phyloP scores from a whole-genome alignment of 768 basidiomycete genomes.

The Lentinula edodes region DNA sequence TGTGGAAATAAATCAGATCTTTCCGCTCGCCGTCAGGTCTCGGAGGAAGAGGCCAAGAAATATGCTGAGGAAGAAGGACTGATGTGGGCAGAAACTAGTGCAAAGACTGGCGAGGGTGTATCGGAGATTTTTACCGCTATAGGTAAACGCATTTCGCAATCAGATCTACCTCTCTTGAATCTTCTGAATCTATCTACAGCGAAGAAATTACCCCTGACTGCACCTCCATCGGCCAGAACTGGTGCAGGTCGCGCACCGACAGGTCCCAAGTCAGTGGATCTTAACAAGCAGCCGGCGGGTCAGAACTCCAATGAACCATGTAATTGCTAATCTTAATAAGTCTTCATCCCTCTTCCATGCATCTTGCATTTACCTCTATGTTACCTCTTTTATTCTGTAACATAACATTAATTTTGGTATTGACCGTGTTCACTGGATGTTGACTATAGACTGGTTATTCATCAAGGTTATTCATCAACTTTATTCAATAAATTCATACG shows the following conservation, averaged over 20 bases:
- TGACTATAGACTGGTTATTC: slow-evolving; percentile 2
- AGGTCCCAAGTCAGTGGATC: slow-evolving; percentile 62
- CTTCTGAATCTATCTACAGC: slow-evolving; percentile 37
- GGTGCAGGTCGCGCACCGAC: slow-evolving; percentile 46
- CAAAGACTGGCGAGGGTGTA: slow-evolving; percentile 86
- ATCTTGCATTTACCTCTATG: slow-evolving; percentile 9
- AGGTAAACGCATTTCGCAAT: slow-evolving; percentile 40
- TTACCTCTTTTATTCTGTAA: not conserved
- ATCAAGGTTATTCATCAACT: too few species aligned
- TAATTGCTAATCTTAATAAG: slow-evolving; percentile 54
- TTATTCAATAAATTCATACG: not conserved
- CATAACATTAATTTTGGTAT: not conserved
- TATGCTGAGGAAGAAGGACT: slow-evolving; percentile 90
- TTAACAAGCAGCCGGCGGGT: slow-evolving; percentile 59
- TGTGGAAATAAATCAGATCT: slow-evolving; percentile 96
- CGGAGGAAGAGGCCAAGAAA: slow-evolving; percentile 86
- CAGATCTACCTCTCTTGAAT: slow-evolving; percentile 1
- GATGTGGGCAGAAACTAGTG: slow-evolving; percentile 90
- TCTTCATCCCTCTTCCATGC: slow-evolving; percentile 6
- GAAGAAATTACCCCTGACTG: slow-evolving; percentile 84
- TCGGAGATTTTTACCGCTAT: slow-evolving; percentile 82
- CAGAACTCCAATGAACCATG: slow-evolving; percentile 60
- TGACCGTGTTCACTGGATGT: too few species aligned
- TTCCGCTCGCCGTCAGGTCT: slow-evolving; percentile 75
- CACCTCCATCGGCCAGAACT: slow-evolving; percentile 59